Conservation (phyloP, 73 alveolate genomes). For the Paramecium tetraurelia region DNA sequence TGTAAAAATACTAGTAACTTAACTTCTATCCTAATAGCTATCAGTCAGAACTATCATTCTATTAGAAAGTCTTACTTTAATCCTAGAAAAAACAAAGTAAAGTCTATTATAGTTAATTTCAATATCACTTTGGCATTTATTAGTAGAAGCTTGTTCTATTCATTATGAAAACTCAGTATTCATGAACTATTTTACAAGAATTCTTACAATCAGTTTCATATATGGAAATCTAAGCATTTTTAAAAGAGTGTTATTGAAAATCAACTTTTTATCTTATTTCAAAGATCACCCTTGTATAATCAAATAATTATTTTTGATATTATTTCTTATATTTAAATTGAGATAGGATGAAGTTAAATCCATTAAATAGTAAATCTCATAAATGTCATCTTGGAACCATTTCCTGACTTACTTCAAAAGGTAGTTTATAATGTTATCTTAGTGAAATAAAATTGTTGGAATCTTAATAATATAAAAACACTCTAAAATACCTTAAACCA, state of each 20-base stretch:
- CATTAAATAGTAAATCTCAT: not conserved
- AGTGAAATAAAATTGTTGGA: not conserved
- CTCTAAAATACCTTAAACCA: not conserved
- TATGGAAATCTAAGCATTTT: not conserved
- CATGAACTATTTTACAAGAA: not conserved
- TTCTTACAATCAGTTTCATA: not conserved
- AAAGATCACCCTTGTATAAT: not conserved
- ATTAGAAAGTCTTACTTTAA: conserved; percentile 25
- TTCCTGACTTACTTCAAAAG: not conserved
- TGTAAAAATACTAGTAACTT: not conserved
- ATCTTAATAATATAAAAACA: not conserved
- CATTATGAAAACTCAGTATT: not conserved
- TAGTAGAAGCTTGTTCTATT: not conserved
- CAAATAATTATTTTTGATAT: not conserved
- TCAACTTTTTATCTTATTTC: not conserved
- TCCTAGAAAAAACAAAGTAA: not conserved
- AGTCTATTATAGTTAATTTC: not conserved
- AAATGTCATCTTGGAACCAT: not conserved
- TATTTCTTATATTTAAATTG: not conserved
- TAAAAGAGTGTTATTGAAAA: not conserved
- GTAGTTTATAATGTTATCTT: not conserved
- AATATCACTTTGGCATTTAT: not conserved
- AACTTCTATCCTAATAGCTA: not conserved
- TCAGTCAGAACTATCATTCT: not conserved
- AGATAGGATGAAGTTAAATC: not conserved